Conservation (phyloP, 192 early-diverging fungal genomes). For the Pilaira anomala region DNA sequence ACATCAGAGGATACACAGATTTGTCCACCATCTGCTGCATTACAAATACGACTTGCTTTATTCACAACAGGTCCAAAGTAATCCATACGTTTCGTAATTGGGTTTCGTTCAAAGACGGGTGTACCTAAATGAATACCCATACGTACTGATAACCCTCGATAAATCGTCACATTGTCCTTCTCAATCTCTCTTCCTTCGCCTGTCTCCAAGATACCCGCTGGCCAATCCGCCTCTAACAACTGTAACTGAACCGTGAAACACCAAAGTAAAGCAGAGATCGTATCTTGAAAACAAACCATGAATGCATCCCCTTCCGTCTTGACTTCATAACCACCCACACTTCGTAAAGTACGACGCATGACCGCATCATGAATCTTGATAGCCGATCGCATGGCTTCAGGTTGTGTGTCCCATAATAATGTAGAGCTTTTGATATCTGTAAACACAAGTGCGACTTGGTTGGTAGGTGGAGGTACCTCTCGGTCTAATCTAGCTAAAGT, state of each 20-base stretch:
- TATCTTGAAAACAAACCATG: constrained; percentile 87
- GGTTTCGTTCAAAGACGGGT: constrained; percentile 84
- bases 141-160: constrained; percentile 82
- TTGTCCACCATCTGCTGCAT: constrained; percentile 86
- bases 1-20: constrained; percentile 86
- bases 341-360: constrained; percentile 78
- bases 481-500: constrained; percentile 61
- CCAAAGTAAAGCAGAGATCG: constrained; percentile 80
- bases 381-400: constrained; percentile 78
- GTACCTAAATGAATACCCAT: constrained; percentile 93
- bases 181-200: constrained; percentile 73
- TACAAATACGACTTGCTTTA: constrained; percentile 77
- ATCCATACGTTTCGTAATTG: constrained; percentile 90
- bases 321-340: constrained; percentile 89
- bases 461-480: constrained; percentile 81
- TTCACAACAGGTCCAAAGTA: constrained; percentile 96
- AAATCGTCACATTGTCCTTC: constrained; percentile 63
- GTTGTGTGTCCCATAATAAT: constrained; percentile 84
- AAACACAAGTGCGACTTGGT: constrained; percentile 84
- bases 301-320: constrained; percentile 95
- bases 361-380: constrained; percentile 82
- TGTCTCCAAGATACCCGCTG: constrained; percentile 75
- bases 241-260: constrained; percentile 83
- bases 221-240: constrained; percentile 83
- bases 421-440: constrained; percentile 96